Conservation (phyloP, 257 asterid genomes). For the Coffea canephora region DNA sequence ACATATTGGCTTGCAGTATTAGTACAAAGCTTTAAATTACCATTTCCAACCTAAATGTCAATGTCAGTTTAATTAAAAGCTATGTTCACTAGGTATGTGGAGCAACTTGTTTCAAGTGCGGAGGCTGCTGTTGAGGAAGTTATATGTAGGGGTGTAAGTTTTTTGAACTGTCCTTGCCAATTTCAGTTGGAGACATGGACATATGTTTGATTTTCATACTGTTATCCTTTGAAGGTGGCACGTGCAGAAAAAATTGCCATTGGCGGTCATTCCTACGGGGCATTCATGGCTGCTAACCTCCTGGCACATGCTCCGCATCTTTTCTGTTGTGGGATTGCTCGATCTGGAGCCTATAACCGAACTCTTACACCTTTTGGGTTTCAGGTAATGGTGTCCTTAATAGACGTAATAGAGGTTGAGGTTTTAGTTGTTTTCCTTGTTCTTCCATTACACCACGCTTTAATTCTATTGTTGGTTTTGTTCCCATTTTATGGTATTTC, state of each 20-base stretch:
- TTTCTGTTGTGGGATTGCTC: slow-evolving; percentile 91
- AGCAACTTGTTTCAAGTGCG: slow-evolving; percentile 95
- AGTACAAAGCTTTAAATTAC: not conserved
- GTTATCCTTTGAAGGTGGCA: slow-evolving; percentile 66
- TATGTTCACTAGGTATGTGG: slow-evolving; percentile 65
- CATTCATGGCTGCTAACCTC: slow-evolving; percentile 98
- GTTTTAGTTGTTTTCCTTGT: not conserved
- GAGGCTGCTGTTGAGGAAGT: slow-evolving; percentile 99
- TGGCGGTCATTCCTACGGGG: slow-evolving; percentile 99
- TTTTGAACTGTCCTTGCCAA: slow-evolving; percentile 16
- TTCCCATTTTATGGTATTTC: not conserved
- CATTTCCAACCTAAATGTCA: slow-evolving; percentile 6
- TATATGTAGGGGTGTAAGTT: slow-evolving; percentile 85
- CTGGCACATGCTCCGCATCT: slow-evolving; percentile 98
- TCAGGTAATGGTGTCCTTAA: slow-evolving; percentile 51
- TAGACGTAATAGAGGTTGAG: not conserved
- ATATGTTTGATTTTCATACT: slow-evolving; percentile 16
- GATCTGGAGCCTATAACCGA: slow-evolving; percentile 98
- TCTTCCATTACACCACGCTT: not conserved
- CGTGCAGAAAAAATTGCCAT: slow-evolving; percentile 84
- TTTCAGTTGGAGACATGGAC: not conserved
- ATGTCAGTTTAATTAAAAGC: slow-evolving; percentile 10
- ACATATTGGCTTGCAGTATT: not conserved
- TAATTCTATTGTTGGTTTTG: not conserved
- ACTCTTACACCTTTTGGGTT: slow-evolving; percentile 99